phyloP scores from a whole-genome alignment of 2,329 filamentous ascomycete species.

The Tolypocladium ophioglossoides region DNA sequence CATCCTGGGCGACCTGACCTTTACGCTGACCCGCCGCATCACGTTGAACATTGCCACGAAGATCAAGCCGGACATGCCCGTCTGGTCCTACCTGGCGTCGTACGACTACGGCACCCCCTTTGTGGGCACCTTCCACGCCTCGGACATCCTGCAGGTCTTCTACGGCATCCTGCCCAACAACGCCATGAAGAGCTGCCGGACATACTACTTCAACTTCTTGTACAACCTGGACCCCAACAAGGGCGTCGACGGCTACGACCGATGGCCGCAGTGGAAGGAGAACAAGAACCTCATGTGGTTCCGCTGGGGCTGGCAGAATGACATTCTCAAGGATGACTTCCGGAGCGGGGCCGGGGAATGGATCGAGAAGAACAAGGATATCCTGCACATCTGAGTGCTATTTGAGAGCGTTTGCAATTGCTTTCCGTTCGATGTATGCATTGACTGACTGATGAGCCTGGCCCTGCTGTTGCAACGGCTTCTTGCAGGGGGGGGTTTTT shows the following conservation, averaged over 20 bases:
- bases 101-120: constrained; percentile 63
- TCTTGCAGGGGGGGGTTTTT: no score
- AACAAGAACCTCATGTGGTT: constrained; percentile 41
- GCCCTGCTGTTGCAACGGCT: no score
- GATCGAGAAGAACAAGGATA: constrained; percentile 13
- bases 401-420: background rate
- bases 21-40: constrained; percentile 59
- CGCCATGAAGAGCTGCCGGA: constrained; percentile 47
- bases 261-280: constrained; percentile 32
- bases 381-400: constrained; percentile 12
- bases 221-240: constrained; percentile 61
- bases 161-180: constrained; percentile 53
- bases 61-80: constrained; percentile 46
- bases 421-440: background rate
- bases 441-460: no score
- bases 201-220: constrained; percentile 65
- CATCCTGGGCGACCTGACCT: constrained; percentile 64
- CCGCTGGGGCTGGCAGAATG: constrained; percentile 18
- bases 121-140: constrained; percentile 66
- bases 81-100: constrained; percentile 66
- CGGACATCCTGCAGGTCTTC: constrained; percentile 60
- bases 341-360: constrained; percentile 17
- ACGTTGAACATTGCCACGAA: constrained; percentile 41
- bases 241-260: constrained; percentile 25
- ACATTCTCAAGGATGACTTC: constrained; percentile 26